Evolutionary conservation across 2,329 filamentous ascomycete species (phyloP).

Genomic region (Pseudogymnoascus verrucosus): DNA sequence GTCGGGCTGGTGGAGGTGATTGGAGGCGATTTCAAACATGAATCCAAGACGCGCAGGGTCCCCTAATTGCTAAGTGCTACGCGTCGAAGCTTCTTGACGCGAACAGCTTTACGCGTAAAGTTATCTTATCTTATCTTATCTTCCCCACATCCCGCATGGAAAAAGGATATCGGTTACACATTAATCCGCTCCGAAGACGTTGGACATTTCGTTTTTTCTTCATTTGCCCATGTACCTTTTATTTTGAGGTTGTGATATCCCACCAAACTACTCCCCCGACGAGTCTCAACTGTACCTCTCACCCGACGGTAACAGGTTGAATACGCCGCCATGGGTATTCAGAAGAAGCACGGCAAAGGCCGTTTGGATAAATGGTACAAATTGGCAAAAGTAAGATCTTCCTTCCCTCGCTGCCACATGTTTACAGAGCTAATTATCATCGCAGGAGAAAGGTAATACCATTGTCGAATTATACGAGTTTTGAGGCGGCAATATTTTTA

Average conservation of each 20-base stretch:
- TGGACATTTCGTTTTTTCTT: slow-evolving; percentile 9
- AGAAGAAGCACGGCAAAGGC: slow-evolving; percentile 98
- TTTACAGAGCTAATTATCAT: slow-evolving; percentile 2
- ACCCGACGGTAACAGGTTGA: slow-evolving; percentile 4
- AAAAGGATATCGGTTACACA: background rate
- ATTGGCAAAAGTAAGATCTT: slow-evolving; percentile 81
- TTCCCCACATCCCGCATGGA: background rate
- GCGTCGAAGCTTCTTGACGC: slow-evolving; percentile 2
- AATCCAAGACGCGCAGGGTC: background rate
- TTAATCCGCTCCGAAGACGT: background rate
- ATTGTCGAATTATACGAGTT: background rate
- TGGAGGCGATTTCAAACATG: background rate
- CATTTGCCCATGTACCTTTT: slow-evolving; percentile 8
- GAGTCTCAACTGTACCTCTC: slow-evolving; percentile 1
- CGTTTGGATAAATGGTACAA: slow-evolving; percentile 99
- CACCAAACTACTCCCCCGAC: slow-evolving; percentile 1
- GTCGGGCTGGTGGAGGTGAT: background rate
- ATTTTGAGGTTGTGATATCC: slow-evolving; percentile 6
- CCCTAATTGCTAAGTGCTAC: slow-evolving; percentile 1
- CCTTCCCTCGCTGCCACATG: slow-evolving; percentile 14
- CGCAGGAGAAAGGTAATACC: slow-evolving; percentile 7
- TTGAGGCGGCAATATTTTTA: background rate
- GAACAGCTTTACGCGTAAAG: slow-evolving; percentile 6
- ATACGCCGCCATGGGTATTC: slow-evolving; percentile 67
- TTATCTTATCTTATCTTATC: slow-evolving; percentile 9